phyloP scores from a whole-genome alignment of 202 grass and related monocot genomes.

The Brachypodium distachyon region DNA sequence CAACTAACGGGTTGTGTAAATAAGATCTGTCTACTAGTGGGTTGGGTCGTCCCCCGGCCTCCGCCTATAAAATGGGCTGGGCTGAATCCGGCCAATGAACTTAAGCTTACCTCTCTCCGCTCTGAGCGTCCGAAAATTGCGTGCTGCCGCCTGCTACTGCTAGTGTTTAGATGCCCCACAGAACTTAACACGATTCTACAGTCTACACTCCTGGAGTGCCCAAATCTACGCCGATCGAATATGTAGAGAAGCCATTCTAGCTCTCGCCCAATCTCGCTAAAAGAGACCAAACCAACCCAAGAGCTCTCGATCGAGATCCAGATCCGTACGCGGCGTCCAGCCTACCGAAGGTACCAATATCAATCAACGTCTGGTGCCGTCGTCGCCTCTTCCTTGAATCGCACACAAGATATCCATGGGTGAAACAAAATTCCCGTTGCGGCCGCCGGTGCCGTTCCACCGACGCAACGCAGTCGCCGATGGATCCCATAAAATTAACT shows the following conservation, averaged over 20 bases:
- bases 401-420: not conserved
- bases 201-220: not conserved
- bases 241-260: not conserved
- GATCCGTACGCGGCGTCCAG: constrained; percentile 5
- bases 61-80: no score
- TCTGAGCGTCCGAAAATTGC: not conserved
- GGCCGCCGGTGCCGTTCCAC: not conserved
- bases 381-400: not conserved
- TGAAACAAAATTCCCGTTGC: not conserved
- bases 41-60: no score
- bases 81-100: no score
- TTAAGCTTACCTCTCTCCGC: no score
- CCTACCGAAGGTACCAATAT: no score
- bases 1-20: no score
- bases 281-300: no score
- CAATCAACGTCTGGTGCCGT: not conserved
- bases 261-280: no score
- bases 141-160: not conserved
- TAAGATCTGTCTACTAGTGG: no score
- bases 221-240: not conserved
- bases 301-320: no score
- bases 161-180: not conserved
- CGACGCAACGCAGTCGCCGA: no score
- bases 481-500: no score
- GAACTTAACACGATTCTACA: not conserved